phyloP scores from a whole-genome alignment of 768 basidiomycete species.

The Asterophora parasitica region DNA sequence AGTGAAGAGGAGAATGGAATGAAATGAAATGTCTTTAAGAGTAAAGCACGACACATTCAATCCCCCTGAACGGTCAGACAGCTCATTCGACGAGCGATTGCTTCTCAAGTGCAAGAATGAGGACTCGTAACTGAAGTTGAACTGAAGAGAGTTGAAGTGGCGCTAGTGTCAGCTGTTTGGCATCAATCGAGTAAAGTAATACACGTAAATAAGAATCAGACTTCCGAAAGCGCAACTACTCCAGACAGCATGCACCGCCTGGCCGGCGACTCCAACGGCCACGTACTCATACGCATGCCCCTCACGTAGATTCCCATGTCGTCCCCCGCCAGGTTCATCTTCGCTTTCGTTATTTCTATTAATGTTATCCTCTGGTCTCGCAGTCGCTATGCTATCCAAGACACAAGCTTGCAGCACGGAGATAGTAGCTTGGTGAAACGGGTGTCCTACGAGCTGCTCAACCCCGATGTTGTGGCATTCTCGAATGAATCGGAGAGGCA shows the following conservation, averaged over 20 bases:
- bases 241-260: neutral
- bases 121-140: too few species aligned
- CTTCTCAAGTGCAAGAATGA: too few species aligned
- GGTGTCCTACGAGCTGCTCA: slow-evolving; percentile 32
- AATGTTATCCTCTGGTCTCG: slow-evolving; percentile 66
- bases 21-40: too few species aligned
- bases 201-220: neutral
- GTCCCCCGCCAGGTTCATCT: slow-evolving; percentile 41
- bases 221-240: neutral
- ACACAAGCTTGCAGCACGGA: slow-evolving; percentile 20
- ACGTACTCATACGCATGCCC: slow-evolving; percentile 14
- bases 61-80: too few species aligned
- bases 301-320: slow-evolving; percentile 37
- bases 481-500: slow-evolving; percentile 19
- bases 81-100: too few species aligned
- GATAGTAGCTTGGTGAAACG: slow-evolving; percentile 38
- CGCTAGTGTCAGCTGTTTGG: too few species aligned
- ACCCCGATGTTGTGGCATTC: slow-evolving; percentile 20
- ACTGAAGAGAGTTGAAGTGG: too few species aligned
- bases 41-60: too few species aligned
- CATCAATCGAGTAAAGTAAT: too few species aligned
- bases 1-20: too few species aligned
- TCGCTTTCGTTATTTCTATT: slow-evolving; percentile 47
- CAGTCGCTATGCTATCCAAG: slow-evolving; percentile 40
- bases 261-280: neutral